phyloP scores from a whole-genome alignment of 129 eudicot genomes.

The Lactuca saligna region DNA sequence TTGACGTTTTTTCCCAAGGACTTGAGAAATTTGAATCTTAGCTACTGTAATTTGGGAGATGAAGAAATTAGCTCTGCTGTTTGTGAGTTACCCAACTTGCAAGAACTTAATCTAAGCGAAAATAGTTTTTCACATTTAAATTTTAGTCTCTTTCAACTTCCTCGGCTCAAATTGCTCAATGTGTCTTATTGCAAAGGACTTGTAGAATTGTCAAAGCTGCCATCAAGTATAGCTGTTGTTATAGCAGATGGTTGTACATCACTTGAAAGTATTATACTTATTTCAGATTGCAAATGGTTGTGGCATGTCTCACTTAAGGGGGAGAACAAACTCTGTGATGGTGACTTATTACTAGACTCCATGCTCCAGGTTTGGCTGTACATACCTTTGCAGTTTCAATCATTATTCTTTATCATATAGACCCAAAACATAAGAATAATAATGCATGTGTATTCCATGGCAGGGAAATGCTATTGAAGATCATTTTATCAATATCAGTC shows the following conservation, averaged over 20 bases:
- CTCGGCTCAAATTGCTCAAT: too few species aligned
- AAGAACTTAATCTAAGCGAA: conserved; percentile 9
- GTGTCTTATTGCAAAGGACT: too few species aligned
- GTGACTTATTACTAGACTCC: not conserved
- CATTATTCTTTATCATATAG: too few species aligned
- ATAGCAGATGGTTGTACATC: not conserved
- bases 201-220: not conserved
- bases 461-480: too few species aligned
- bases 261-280: conserved; percentile 3
- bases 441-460: too few species aligned
- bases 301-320: conserved; percentile 10
- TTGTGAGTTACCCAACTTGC: conserved; percentile 1
- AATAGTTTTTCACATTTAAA: conserved; percentile 2
- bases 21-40: not conserved
- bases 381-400: too few species aligned
- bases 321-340: not conserved
- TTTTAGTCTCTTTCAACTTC: not conserved
- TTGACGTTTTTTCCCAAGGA: not conserved
- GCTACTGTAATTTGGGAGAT: too few species aligned
- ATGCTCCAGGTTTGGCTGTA: conserved; percentile 7
- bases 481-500: too few species aligned
- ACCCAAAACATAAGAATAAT: too few species aligned
- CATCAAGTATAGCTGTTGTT: not conserved
- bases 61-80: not conserved
- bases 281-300: conserved; percentile 19